phyloP scores from a whole-genome alignment of 257 asterid genomes.

The Ilex aquifolium region DNA sequence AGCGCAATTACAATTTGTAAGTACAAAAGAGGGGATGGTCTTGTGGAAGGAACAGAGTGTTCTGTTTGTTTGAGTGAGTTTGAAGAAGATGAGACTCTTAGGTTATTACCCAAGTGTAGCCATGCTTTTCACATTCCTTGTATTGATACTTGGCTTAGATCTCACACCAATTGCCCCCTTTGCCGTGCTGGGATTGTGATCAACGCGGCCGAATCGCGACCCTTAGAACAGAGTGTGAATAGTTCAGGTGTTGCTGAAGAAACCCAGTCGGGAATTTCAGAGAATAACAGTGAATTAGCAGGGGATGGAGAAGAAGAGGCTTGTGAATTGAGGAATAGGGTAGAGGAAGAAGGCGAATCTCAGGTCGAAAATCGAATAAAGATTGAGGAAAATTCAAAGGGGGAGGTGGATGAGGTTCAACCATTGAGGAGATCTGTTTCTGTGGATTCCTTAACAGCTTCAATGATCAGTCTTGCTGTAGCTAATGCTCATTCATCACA shows the following conservation, averaged over 20 bases:
- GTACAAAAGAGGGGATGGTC: constrained; percentile 52
- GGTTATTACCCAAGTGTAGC: constrained; percentile 66
- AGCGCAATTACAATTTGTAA: constrained; percentile 50
- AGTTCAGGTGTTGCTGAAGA: constrained; percentile 23
- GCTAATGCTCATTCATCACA: not conserved
- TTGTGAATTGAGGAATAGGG: constrained; percentile 14
- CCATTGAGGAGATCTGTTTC: not conserved
- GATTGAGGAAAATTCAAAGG: not conserved
- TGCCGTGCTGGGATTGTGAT: constrained; percentile 62
- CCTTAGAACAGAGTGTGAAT: constrained; percentile 13
- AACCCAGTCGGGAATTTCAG: constrained; percentile 14
- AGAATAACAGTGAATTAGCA: constrained; percentile 10
- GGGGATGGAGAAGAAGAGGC: constrained; percentile 11
- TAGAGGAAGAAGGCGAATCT: constrained; percentile 18
- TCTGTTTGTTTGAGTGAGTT: constrained; percentile 76
- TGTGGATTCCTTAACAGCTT: not conserved
- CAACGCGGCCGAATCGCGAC: not conserved
- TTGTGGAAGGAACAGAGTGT: constrained; percentile 65
- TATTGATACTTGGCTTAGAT: constrained; percentile 80
- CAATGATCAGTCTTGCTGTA: not conserved
- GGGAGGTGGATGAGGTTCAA: not conserved
- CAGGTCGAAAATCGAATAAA: not conserved
- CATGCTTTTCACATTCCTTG: constrained; percentile 83
- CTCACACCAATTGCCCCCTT: constrained; percentile 77
- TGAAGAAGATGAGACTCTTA: constrained; percentile 54